phyloP scores from a whole-genome alignment of 495 filamentous ascomycete genomes.

The Xylaria telfairii region DNA sequence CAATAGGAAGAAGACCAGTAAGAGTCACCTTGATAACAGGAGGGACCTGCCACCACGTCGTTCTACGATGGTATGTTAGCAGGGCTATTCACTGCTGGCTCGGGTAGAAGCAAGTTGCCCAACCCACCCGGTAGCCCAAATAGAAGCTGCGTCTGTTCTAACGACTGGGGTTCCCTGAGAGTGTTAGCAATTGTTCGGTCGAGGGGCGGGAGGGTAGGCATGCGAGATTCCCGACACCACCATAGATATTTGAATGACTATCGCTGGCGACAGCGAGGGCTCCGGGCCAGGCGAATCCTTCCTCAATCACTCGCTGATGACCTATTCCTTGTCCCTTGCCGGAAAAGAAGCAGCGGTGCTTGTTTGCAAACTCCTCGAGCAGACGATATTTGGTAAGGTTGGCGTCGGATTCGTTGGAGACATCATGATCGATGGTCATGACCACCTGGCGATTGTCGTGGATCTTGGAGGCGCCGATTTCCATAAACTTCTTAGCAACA shows the following conservation, averaged over 20 bases:
- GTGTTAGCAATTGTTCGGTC: slow-evolving; percentile 3
- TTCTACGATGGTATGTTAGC: too few species aligned
- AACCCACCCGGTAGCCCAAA: slow-evolving; percentile 81
- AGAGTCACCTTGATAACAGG: slow-evolving; percentile 82
- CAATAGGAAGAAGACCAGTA: slow-evolving; percentile 73
- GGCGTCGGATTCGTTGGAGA: too few species aligned
- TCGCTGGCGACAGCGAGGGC: slow-evolving; percentile 84
- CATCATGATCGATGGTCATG: too few species aligned
- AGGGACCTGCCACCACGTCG: slow-evolving; percentile 94
- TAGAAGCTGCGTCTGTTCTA: slow-evolving; percentile 82
- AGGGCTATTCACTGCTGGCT: too few species aligned
- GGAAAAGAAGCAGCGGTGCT: slow-evolving; percentile 33
- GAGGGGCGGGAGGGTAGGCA: too few species aligned
- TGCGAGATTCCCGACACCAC: slow-evolving; percentile 67
- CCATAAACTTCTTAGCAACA: slow-evolving; percentile 67
- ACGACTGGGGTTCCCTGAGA: slow-evolving; percentile 79
- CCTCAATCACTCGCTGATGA: slow-evolving; percentile 80
- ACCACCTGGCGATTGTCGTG: neutral
- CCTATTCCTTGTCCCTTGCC: slow-evolving; percentile 83
- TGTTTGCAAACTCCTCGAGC: neutral
- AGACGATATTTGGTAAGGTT: slow-evolving; percentile 42
- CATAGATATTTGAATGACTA: slow-evolving; percentile 88
- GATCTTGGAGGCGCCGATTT: neutral
- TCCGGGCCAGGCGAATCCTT: slow-evolving; percentile 71
- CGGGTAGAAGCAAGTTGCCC: too few species aligned